Percentiles rank a stretch among this genome's conserved stretches.
Conservation (phyloP, 805 yeast genomes). For the Candida ipomoeae region DNA sequence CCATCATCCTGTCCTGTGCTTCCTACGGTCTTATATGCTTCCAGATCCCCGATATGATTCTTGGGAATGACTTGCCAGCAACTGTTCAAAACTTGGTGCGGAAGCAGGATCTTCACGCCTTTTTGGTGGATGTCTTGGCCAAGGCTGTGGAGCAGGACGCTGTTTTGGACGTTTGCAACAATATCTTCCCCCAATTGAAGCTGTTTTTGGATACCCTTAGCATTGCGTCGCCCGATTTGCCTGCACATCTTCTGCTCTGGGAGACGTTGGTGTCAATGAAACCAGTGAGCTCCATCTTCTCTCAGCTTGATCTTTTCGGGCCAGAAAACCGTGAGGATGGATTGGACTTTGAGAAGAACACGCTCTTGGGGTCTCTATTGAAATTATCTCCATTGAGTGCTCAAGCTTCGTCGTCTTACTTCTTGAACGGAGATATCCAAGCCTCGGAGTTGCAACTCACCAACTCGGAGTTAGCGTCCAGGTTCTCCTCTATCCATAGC, state of each 20-base stretch:
- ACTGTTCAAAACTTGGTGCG: conserved; percentile 25
- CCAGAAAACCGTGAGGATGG: conserved; percentile 41
- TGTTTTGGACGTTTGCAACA: conserved; percentile 53
- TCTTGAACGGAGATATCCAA: conserved; percentile 24
- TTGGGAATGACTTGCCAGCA: conserved; percentile 34
- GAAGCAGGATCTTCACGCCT: conserved; percentile 20
- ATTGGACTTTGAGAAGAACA: conserved; percentile 51
- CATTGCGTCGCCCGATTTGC: conserved; percentile 48
- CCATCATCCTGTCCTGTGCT: conserved; percentile 45
- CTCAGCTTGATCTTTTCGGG: conserved; percentile 54
- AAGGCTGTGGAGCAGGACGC: conserved; percentile 66
- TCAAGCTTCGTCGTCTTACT: conserved; percentile 45
- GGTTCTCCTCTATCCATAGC: conserved; percentile 39
- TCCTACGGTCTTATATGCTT: conserved; percentile 67
- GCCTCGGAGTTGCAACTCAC: conserved; percentile 35
- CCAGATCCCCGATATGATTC: conserved; percentile 63
- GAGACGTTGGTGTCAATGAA: conserved; percentile 59
- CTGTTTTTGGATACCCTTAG: conserved; percentile 35
- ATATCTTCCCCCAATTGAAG: conserved; percentile 46
- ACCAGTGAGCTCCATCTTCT: conserved; percentile 55
- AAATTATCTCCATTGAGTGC: conserved; percentile 68
- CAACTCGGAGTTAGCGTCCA: conserved; percentile 49
- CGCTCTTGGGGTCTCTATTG: conserved; percentile 75
- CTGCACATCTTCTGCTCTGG: conserved; percentile 50
- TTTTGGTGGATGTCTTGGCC: conserved; percentile 52